Evolutionary conservation across 257 asterid genomes (phyloP).

Genomic region (Solanum etuberosum): DNA sequence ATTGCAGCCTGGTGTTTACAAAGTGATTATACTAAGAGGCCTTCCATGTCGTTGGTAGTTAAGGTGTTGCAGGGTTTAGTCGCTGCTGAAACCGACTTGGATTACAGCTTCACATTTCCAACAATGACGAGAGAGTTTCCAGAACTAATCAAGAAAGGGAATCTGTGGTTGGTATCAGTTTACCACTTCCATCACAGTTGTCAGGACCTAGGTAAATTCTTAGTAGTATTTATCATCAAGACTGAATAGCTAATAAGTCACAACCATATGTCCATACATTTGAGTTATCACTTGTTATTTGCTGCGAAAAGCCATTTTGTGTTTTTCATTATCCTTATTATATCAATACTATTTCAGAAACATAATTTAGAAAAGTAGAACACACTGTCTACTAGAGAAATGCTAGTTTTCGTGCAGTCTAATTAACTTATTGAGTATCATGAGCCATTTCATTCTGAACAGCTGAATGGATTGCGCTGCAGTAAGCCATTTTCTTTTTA

Average conservation of each 20-base stretch:
- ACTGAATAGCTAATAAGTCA: not conserved
- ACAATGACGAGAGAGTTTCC: not conserved
- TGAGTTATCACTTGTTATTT: not conserved
- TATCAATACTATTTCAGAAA: not conserved
- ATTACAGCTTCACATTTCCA: not conserved
- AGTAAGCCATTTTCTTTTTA: too few species aligned
- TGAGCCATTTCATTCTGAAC: too few species aligned
- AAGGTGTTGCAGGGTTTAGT: conserved; percentile 10
- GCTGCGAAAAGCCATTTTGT: not conserved
- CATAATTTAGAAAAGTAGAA: not conserved
- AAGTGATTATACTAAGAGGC: conserved; percentile 12
- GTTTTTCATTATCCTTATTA: not conserved
- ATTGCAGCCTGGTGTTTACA: conserved; percentile 17
- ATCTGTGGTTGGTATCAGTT: not conserved
- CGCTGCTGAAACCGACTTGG: not conserved
- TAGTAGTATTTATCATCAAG: not conserved
- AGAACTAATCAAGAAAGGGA: not conserved
- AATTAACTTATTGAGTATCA: too few species aligned
- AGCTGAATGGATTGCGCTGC: too few species aligned
- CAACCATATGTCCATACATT: not conserved
- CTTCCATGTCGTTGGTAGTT: conserved; percentile 9
- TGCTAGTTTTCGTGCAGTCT: too few species aligned
- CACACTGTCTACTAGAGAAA: not conserved
- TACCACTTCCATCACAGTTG: not conserved
- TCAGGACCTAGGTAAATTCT: conserved; percentile 4